Conservation (phyloP, 2,329 filamentous ascomycete genomes). For the Xylariaceae sp. region DNA sequence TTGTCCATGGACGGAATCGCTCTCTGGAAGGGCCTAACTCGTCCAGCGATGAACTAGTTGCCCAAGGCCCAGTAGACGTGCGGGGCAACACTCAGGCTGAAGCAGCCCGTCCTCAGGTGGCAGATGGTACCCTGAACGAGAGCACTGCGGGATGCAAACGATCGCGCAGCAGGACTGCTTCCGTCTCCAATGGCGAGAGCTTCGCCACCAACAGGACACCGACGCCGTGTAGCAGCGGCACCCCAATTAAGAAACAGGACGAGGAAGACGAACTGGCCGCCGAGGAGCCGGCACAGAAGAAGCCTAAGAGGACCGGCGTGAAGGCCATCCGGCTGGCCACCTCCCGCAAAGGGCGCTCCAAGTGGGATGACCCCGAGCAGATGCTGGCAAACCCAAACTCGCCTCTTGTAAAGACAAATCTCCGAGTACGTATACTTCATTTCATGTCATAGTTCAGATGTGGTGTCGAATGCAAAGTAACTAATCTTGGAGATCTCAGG, state of each 20-base stretch:
- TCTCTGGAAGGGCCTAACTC: not conserved
- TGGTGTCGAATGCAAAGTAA: not conserved
- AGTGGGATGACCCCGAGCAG: slow-evolving; percentile 27
- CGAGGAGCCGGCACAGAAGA: slow-evolving; percentile 21
- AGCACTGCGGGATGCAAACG: no score
- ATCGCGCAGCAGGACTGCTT: no score
- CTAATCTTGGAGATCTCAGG: slow-evolving; percentile 15
- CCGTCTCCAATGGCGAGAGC: no score
- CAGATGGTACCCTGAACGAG: slow-evolving; percentile 6
- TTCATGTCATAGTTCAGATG: not conserved
- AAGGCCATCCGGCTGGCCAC: slow-evolving; percentile 25
- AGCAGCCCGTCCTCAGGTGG: no score
- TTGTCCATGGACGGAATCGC: not conserved
- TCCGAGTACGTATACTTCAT: slow-evolving; percentile 28
- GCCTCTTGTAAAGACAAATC: slow-evolving; percentile 31
- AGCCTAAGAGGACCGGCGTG: slow-evolving; percentile 18
- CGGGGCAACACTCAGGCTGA: no score
- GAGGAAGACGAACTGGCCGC: slow-evolving; percentile 15
- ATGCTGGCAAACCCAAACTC: slow-evolving; percentile 34
- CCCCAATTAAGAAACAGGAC: slow-evolving; percentile 13
- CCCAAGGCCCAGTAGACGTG: no score
- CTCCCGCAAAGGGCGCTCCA: slow-evolving; percentile 23
- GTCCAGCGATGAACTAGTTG: slow-evolving; percentile 12
- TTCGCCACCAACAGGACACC: slow-evolving; percentile 1
- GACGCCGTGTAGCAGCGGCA: slow-evolving; percentile 5